Evolutionary conservation across 1,284 basidiomycete species (phyloP), one percentile per base, ranked within the genome.

Genomic region (Singerocomus rubriflavus): DNA sequence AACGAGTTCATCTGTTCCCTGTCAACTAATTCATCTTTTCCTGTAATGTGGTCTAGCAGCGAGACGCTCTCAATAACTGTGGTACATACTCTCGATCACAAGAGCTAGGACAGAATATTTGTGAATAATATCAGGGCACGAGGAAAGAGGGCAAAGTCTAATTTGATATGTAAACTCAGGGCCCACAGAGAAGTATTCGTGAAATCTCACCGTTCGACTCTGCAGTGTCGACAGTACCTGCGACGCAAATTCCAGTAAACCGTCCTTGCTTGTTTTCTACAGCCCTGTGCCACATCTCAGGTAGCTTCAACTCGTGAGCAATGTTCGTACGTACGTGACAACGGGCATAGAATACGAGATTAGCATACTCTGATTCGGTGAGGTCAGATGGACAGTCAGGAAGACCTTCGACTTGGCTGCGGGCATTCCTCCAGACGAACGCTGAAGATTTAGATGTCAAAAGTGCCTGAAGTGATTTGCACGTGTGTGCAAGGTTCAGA

Each of bases 291-390:
- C 8, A 31, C 2, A 6, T 17, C 4, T 35, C 14, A 48, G 7
- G 16, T 2, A 1, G 1, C 17, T 25, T n/a, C 6, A 4, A 25
- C 36, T 3, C 7, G 4, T 13, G 9, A 29, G 2, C 12, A 6
- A 3, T 10, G 4, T 4, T 9, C 1, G 14, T 27, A 48, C 42
- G 17, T 17, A 57, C 50, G 16, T 57, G 44, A 35, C 57, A 71
- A 26, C 46, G 53, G 13, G 46, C n/a, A n/a, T 25, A 47, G 32
- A 51, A 69, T 6, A 60, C 36, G 16, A 69, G 52, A 26, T 60
- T 50, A 3, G 60, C 61, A 37, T 63, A 67, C 29, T 61, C 52
- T 1, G 60, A 62, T 38, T 72, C 71, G 5, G 59, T 65, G 31
- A 70, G 43, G 48, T 69, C 68, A 8, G 50, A 42, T 4, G 69